Evolutionary conservation across 1,284 basidiomycete species (phyloP), one percentile per base, ranked within the genome.

Genomic region (Kalmanozyma brasiliensis): DNA sequence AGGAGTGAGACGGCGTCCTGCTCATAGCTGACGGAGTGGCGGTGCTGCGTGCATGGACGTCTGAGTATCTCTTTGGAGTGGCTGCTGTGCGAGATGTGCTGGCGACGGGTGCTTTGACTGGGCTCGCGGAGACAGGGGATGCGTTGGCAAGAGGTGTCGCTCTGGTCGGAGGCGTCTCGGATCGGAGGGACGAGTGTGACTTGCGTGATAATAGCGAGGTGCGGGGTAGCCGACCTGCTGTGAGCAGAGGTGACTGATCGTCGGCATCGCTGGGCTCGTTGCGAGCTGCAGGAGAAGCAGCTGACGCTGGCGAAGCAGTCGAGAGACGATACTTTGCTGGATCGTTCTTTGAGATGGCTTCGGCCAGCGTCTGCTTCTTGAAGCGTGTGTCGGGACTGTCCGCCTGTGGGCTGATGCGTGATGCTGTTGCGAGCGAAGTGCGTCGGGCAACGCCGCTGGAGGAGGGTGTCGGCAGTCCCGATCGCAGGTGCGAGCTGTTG

Each of bases 321-420:
- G 47, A 49, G n/a, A 62, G 40, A 35, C 69, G 69, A 48, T 72
- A 72, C 60, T 64, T 72, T 29, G 69, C 69, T 4, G 69, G 69
- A 49, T 72, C 64, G 32, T 72, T 67, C 19, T 53, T 52, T 3
- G 69, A 63, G 49, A 72, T 72, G 46, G 69, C 69, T 52, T 72
- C 69, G 7, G 69, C 69, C 34, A 72, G 42, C 10, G 55, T 57
- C 36, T 72, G 64, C 43, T 72, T 72, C 24, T 66, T 67, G 52
- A 56, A 67, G 11, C 51, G 24, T 3, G 64, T 71, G 36, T 71
- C 55, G 38, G 68, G 68, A 41, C 68, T 71, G 23, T 71, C 68
- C 17, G 47, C 43, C 13, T n/a, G 45, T 13, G 69, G 64, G 24
- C 55, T 67, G 46, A 46, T 41, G 37, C 35, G 47, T 13, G 64